Evolutionary conservation across 75 land plant species (phyloP).

Genomic region (Cryptomeria japonica): DNA sequence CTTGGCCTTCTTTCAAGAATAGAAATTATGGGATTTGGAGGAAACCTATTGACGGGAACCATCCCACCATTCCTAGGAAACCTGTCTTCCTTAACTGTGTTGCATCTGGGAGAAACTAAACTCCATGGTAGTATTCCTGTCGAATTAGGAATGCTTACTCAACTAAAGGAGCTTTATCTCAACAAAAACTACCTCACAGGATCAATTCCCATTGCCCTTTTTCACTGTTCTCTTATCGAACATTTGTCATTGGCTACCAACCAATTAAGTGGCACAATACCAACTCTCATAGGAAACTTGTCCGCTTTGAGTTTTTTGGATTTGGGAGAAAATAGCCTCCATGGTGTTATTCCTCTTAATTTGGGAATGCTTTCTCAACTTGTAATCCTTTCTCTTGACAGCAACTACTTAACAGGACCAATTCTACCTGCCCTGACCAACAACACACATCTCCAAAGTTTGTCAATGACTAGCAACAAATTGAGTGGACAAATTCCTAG

Average conservation of each 20-base stretch:
- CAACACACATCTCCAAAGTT: not conserved
- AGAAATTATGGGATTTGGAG: not conserved
- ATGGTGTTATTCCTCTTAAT: too few species aligned
- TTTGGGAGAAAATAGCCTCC: not conserved
- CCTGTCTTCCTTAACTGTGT: too few species aligned
- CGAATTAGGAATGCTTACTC: too few species aligned
- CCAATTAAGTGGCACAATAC: not conserved
- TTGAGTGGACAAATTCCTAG: not conserved
- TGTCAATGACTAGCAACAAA: not conserved
- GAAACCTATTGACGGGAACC: not conserved
- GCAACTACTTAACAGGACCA: not conserved
- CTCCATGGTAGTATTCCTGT: too few species aligned
- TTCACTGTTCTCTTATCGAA: too few species aligned
- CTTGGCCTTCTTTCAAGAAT: not conserved
- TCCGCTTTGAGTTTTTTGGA: not conserved
- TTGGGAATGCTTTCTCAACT: too few species aligned
- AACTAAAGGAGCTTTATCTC: too few species aligned
- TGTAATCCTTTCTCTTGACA: not conserved
- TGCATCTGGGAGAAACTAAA: too few species aligned
- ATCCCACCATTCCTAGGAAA: too few species aligned
- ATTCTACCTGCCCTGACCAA: not conserved
- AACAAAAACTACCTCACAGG: too few species aligned
- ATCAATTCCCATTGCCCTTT: too few species aligned
- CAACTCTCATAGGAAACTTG: not conserved
- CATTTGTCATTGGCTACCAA: too few species aligned